Conservation (phyloP, 805 yeast genomes). For the Saturnispora silvae region DNA sequence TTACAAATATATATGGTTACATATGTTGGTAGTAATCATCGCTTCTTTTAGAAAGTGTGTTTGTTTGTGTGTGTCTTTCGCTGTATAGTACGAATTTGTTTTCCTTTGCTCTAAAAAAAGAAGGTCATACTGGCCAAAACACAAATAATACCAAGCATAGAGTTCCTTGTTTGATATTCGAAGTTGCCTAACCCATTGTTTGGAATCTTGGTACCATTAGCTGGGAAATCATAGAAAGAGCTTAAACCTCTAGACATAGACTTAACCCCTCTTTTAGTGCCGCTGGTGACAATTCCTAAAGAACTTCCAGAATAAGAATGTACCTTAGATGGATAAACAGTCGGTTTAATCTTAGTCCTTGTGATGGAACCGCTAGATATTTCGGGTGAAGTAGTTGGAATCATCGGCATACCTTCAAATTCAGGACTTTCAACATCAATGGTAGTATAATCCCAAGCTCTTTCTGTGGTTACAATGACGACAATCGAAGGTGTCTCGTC, state of each 20-base stretch:
- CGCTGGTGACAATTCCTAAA: background rate
- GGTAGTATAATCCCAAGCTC: background rate
- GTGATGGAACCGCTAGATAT: too few relatives aligned
- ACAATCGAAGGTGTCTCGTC: background rate
- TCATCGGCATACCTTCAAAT: too few relatives aligned
- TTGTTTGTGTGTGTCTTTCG: background rate
- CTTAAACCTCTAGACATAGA: background rate
- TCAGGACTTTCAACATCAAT: background rate
- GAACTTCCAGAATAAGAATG: conserved; percentile 1
- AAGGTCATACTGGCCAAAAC: conserved; percentile 1
- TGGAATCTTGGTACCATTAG: background rate
- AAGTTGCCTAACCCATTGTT: conserved; percentile 2
- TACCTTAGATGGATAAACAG: background rate
- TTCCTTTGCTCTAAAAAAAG: background rate
- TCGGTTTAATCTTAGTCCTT: background rate
- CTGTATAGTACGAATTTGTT: too few relatives aligned
- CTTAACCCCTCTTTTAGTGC: background rate
- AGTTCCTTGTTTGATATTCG: conserved; percentile 3
- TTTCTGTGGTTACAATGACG: background rate
- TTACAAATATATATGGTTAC: too few relatives aligned
- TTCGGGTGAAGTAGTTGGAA: too few relatives aligned
- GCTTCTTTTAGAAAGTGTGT: background rate
- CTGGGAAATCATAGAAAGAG: background rate
- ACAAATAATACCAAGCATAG: conserved; percentile 5
- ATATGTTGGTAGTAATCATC: too few relatives aligned